phyloP scores from a whole-genome alignment of 345 rosid species.

The Euphorbia peplus region DNA sequence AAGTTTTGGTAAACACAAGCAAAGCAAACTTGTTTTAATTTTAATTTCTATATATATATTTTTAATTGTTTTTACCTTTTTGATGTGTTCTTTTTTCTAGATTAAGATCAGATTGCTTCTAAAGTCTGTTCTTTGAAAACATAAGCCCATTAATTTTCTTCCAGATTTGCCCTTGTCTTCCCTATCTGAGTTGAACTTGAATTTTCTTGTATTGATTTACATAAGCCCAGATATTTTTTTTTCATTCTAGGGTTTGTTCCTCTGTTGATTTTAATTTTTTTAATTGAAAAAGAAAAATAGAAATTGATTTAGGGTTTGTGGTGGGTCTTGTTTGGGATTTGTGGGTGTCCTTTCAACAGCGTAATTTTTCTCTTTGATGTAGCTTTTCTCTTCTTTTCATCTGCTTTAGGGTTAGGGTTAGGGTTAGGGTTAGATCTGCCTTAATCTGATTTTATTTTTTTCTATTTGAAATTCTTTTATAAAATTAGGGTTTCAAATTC shows the following conservation, averaged over 20 bases:
- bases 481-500: neutral
- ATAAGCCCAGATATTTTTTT: constrained; percentile 6
- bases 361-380: neutral
- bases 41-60: neutral
- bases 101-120: neutral
- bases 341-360: constrained; percentile 1
- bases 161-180: constrained; percentile 17
- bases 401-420: constrained; percentile 16
- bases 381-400: constrained; percentile 1
- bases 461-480: neutral
- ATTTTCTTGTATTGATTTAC: neutral
- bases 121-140: neutral
- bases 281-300: neutral
- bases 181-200: neutral
- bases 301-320: constrained; percentile 2
- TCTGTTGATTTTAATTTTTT: neutral
- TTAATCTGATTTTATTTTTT: neutral
- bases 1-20: neutral
- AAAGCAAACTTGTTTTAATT: neutral
- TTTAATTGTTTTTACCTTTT: too few species aligned
- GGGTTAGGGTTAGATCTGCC: constrained; percentile 22
- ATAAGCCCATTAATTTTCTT: constrained; percentile 6
- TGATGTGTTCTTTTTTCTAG: neutral
- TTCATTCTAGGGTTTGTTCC: neutral
- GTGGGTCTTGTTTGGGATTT: constrained; percentile 9